These are phyloP conservation scores for Gynochthodes officinalis DNA, from an alignment of 257 asterid species.

Conservation along the genomic window DNA sequence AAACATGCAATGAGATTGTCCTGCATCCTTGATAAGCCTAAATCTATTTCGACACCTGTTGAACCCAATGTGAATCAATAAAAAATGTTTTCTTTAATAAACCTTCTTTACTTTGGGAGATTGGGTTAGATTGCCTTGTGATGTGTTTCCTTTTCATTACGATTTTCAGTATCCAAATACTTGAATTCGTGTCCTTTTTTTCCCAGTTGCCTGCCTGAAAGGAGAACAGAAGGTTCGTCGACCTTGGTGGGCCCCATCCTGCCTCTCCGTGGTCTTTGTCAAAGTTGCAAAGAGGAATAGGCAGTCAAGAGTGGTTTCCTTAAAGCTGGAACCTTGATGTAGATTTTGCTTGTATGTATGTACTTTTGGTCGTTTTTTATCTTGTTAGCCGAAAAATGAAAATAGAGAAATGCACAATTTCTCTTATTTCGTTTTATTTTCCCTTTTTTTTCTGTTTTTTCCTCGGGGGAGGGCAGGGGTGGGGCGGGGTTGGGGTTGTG, in stretches of 20 bases:
- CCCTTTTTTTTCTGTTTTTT: slow-evolving; percentile 14
- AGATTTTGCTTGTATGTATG: slow-evolving; percentile 17
- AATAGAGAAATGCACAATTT: slow-evolving; percentile 19
- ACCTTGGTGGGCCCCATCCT: slow-evolving; percentile 99
- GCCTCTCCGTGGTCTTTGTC: slow-evolving; percentile 58
- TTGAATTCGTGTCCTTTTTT: not conserved
- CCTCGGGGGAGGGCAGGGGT: not conserved
- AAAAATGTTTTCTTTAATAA: not conserved
- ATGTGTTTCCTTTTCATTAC: not conserved
- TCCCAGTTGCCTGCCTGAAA: slow-evolving; percentile 92
- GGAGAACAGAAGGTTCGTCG: slow-evolving; percentile 91
- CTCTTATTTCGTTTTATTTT: too few species aligned
- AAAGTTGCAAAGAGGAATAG: slow-evolving; percentile 79
- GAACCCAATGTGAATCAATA: too few species aligned
- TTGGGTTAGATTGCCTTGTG: not conserved
- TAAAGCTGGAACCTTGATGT: slow-evolving; percentile 89
- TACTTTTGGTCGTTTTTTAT: slow-evolving; percentile 8
- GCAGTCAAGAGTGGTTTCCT: slow-evolving; percentile 90
- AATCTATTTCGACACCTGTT: too few species aligned
- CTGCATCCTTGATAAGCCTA: too few species aligned
- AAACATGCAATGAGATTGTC: too few species aligned
- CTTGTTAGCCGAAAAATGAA: slow-evolving; percentile 15
- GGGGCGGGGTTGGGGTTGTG: too few species aligned
- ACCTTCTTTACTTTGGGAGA: not conserved
- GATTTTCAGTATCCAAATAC: not conserved